Evolutionary conservation across 805 yeast genomes (phyloP).

Genomic region (Starmerella bombi): DNA sequence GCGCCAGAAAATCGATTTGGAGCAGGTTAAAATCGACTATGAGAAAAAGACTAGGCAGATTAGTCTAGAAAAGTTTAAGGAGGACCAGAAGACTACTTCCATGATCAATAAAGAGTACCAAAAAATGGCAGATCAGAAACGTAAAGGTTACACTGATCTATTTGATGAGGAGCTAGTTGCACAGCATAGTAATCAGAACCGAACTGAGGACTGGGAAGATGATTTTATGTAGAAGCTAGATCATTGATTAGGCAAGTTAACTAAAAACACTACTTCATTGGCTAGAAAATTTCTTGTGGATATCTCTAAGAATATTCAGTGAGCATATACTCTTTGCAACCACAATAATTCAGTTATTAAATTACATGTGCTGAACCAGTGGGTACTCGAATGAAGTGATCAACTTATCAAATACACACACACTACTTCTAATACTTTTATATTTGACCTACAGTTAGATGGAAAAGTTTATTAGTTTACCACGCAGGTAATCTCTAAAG

Average conservation of each 20-base stretch:
- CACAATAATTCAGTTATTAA: too few species aligned
- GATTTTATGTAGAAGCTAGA: slow-evolving; percentile 41
- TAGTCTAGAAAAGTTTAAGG: slow-evolving; percentile 28
- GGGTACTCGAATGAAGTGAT: too few species aligned
- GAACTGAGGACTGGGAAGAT: slow-evolving; percentile 44
- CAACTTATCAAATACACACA: too few species aligned
- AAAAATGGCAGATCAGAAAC: slow-evolving; percentile 27
- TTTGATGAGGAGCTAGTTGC: slow-evolving; percentile 36
- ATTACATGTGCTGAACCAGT: too few species aligned
- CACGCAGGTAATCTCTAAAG: neutral
- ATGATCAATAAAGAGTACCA: slow-evolving; percentile 23
- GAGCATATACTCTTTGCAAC: too few species aligned
- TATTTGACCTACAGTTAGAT: neutral
- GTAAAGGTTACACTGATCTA: slow-evolving; percentile 37
- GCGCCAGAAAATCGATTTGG: slow-evolving; percentile 5
- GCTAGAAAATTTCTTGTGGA: neutral
- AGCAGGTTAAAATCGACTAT: slow-evolving; percentile 25
- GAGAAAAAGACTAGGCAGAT: slow-evolving; percentile 27
- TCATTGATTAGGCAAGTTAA: too few species aligned
- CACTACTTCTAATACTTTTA: too few species aligned
- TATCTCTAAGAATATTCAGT: too few species aligned
- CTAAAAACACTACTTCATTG: neutral
- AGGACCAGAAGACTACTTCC: slow-evolving; percentile 31
- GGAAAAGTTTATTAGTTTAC: neutral
- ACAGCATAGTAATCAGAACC: slow-evolving; percentile 34